Conservation (phyloP, 2,329 filamentous ascomycete species). For the Aspergillus luchuensis region DNA sequence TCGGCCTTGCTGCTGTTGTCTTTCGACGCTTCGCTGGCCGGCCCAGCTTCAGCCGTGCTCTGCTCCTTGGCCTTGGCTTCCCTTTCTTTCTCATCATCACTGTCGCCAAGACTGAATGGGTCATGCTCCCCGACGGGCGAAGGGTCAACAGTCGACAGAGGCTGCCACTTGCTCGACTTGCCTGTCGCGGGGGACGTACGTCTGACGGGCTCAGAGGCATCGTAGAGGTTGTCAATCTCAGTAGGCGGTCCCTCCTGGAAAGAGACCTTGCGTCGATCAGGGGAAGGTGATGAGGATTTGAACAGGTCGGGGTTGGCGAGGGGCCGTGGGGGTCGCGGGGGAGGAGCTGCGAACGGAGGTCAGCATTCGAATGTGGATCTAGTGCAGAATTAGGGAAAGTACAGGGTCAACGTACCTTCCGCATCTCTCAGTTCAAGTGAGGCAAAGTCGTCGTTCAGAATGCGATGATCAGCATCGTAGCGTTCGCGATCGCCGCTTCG, state of each 20-base stretch:
- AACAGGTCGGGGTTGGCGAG: conserved; percentile 78
- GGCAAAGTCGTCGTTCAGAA: conserved; percentile 86
- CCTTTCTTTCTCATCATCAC: conserved; percentile 85
- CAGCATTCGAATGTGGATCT: neutral
- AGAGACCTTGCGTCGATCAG: conserved; percentile 55
- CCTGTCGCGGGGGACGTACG: conserved; percentile 52
- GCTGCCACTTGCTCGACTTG: conserved; percentile 96
- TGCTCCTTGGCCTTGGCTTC: conserved; percentile 69
- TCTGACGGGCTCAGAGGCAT: conserved; percentile 60
- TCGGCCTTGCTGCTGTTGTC: conserved; percentile 28
- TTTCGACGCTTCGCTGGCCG: conserved; percentile 41
- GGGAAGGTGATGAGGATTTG: conserved; percentile 65
- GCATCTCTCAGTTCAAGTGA: conserved; percentile 64
- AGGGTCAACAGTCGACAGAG: conserved; percentile 80
- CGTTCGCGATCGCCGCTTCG: conserved; percentile 85
- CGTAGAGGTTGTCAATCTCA: conserved; percentile 76
- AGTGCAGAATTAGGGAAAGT: neutral
- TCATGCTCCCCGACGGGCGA: conserved; percentile 87
- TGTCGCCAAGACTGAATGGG: conserved; percentile 93
- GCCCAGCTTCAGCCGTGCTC: conserved; percentile 49
- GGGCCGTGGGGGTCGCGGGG: conserved; percentile 61
- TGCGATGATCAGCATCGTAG: conserved; percentile 91
- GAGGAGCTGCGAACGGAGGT: conserved; percentile 48
- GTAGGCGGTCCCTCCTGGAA: conserved; percentile 69
- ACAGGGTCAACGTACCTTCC: conserved; percentile 50